These are phyloP conservation scores for Rhizoctonia solani DNA, from an alignment of 1,284 basidiomycete species.

Conservation along the genomic window DNA sequence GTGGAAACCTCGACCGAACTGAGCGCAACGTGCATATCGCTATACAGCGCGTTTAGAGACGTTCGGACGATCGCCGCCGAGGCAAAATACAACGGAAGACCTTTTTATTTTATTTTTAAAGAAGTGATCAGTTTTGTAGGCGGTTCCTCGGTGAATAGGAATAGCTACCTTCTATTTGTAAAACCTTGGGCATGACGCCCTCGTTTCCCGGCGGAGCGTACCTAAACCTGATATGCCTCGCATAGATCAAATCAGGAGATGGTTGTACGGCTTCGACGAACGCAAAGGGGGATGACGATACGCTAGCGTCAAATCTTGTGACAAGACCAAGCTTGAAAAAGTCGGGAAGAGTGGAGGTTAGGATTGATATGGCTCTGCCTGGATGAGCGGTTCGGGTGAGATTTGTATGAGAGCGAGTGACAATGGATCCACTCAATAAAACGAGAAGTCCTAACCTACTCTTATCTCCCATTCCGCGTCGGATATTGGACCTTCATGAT, in stretches of 20 bases:
- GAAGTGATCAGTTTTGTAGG: background rate
- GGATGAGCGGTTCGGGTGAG: too few relatives aligned
- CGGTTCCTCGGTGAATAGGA: background rate
- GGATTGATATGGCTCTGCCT: constrained; percentile 72
- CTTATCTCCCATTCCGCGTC: constrained; percentile 46
- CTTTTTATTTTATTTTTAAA: constrained; percentile 50
- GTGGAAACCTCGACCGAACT: constrained; percentile 47
- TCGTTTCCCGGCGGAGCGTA: constrained; percentile 68
- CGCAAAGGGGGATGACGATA: constrained; percentile 34
- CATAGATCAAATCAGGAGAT: constrained; percentile 53
- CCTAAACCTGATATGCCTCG: constrained; percentile 55
- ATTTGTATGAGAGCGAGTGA: constrained; percentile 11
- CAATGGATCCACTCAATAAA: constrained; percentile 22
- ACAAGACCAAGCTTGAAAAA: constrained; percentile 72
- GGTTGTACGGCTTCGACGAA: constrained; percentile 28
- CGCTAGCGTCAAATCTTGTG: constrained; percentile 53
- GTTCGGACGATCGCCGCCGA: constrained; percentile 71
- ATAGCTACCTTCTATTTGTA: constrained; percentile 66
- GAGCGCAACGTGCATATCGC: constrained; percentile 62
- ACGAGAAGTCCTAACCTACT: constrained; percentile 42
- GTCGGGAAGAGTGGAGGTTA: constrained; percentile 68
- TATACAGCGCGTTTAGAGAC: constrained; percentile 72
- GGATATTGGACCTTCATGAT: constrained; percentile 25
- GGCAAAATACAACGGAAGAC: constrained; percentile 68
- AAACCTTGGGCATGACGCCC: constrained; percentile 67